Conservation (phyloP, 106 monocot genomes). For the Dioscorea alata region DNA sequence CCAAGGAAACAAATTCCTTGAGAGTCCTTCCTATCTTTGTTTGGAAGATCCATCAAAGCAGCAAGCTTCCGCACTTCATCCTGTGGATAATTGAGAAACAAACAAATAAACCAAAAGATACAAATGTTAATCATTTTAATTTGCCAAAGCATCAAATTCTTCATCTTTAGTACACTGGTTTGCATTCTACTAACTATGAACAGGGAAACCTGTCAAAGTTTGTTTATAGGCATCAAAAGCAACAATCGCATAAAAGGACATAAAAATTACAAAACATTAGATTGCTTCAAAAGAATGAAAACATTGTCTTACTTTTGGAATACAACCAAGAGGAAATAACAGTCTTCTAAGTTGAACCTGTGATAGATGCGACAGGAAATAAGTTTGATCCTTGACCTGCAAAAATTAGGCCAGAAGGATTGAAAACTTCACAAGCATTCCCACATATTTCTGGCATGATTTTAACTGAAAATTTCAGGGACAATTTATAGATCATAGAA, state of each 20-base stretch:
- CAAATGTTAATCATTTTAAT: no score
- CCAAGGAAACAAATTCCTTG: slow-evolving; percentile 99
- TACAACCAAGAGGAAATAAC: slow-evolving; percentile 89
- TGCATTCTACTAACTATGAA: no score
- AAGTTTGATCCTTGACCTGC: slow-evolving; percentile 99
- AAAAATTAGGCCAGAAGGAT: slow-evolving; percentile 7
- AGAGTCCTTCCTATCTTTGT: slow-evolving; percentile 89
- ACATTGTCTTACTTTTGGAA: slow-evolving; percentile 53
- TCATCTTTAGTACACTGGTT: no score
- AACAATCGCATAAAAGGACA: no score
- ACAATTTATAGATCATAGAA: no score
- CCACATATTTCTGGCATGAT: no score
- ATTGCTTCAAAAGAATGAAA: not conserved
- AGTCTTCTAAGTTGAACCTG: slow-evolving; percentile 78
- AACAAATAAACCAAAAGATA: no score
- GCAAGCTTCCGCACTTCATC: slow-evolving; percentile 88
- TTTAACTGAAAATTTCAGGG: no score
- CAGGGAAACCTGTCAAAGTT: no score
- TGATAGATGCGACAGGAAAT: slow-evolving; percentile 96
- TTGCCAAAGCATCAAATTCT: no score
- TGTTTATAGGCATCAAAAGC: no score
- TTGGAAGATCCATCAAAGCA: slow-evolving; percentile 68
- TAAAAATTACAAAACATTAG: not conserved
- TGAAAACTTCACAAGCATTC: not conserved
- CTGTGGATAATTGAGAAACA: slow-evolving; percentile 15